These are phyloP conservation scores for Melaleuca alternifolia DNA, from an alignment of 345 rosid species.

Conservation along the genomic window DNA sequence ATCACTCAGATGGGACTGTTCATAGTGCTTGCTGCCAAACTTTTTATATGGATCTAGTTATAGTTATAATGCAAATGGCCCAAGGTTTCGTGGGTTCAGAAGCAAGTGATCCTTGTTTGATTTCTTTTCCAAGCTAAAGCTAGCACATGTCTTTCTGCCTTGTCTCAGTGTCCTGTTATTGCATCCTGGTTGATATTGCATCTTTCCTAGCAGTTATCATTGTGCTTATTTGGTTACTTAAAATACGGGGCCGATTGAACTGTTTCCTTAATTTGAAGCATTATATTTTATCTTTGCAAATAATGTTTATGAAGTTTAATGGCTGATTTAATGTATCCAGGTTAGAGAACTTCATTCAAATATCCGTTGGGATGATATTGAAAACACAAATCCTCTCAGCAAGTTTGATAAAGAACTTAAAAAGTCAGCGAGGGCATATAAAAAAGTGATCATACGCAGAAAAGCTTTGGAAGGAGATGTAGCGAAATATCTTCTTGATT, in stretches of 20 bases:
- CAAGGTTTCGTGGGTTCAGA: neutral
- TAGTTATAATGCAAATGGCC: neutral
- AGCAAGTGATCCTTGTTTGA: neutral
- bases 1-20: neutral
- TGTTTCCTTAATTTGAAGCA: neutral
- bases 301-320: neutral
- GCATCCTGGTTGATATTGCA: neutral
- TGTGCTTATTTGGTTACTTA: neutral
- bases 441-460: slow-evolving; percentile 76
- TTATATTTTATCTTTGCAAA: neutral
- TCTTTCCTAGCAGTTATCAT: neutral
- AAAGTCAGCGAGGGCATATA: slow-evolving; percentile 72
- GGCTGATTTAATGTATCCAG: slow-evolving; percentile 28
- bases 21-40: neutral
- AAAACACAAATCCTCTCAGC: slow-evolving; percentile 47
- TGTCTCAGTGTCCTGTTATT: neutral
- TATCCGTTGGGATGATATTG: slow-evolving; percentile 86
- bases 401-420: slow-evolving; percentile 57
- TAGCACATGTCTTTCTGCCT: neutral
- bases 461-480: slow-evolving; percentile 47
- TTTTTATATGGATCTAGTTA: neutral
- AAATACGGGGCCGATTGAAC: neutral
- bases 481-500: slow-evolving; percentile 87
- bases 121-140: neutral
- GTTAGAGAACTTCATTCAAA: slow-evolving; percentile 77